phyloP scores from a whole-genome alignment of 352 stramenopile species.

The Phytophthora brassicae region DNA sequence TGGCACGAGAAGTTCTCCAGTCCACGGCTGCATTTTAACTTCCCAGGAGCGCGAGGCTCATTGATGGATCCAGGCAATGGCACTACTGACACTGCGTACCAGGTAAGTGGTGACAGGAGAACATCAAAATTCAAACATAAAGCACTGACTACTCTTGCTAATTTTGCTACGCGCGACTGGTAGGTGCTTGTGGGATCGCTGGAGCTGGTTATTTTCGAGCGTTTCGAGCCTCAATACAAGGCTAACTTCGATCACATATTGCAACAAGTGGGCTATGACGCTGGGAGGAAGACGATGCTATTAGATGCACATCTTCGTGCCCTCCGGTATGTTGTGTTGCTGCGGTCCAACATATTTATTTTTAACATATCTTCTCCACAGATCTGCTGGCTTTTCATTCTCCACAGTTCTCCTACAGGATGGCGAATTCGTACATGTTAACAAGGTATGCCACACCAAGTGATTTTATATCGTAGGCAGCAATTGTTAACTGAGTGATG shows the following conservation, averaged over 20 bases:
- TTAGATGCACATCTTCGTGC: constrained; percentile 70
- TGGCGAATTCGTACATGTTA: constrained; percentile 84
- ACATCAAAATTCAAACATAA: too few species aligned
- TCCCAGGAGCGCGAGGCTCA: constrained; percentile 62
- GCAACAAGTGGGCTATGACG: constrained; percentile 58
- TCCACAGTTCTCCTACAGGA: constrained; percentile 75
- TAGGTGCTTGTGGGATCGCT: constrained; percentile 74
- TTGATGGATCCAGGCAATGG: constrained; percentile 73
- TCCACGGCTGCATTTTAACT: constrained; percentile 77
- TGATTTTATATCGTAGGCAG: background rate
- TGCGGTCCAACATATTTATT: too few species aligned
- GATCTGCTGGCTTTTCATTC: constrained; percentile 69
- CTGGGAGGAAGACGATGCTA: constrained; percentile 69
- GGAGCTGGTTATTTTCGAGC: constrained; percentile 86
- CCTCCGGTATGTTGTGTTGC: constrained; percentile 39
- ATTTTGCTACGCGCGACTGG: background rate
- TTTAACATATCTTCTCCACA: constrained; percentile 13
- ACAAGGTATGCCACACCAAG: constrained; percentile 49
- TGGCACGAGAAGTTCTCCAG: constrained; percentile 67
- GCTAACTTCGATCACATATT: constrained; percentile 69
- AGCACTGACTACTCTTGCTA: background rate
- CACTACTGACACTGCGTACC: constrained; percentile 79
- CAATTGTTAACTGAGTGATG: background rate
- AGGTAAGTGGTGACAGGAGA: constrained; percentile 30
- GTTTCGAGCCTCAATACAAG: constrained; percentile 60